Conservation (phyloP, 2,329 filamentous ascomycete species). For the Lasiodiplodia gonubiensis region DNA sequence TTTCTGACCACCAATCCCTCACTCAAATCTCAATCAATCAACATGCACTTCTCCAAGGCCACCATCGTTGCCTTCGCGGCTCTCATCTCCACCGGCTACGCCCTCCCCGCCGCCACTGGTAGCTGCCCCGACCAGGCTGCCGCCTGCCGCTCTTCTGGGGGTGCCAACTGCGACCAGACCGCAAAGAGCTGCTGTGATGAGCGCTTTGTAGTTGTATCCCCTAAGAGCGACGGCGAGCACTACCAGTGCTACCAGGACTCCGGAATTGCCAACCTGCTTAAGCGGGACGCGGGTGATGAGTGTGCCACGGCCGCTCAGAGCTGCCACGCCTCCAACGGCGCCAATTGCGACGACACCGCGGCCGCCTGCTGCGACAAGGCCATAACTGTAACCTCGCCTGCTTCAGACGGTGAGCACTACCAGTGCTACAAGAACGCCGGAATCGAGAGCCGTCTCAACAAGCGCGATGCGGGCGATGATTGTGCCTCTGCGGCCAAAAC, state of each 20-base stretch:
- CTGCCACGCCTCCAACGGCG: background rate
- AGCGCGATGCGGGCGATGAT: background rate
- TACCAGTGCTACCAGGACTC: constrained; percentile 17
- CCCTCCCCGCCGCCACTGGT: background rate
- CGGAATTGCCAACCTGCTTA: background rate
- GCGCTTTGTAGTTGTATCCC: too few species aligned
- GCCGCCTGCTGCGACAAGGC: background rate
- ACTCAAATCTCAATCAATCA: background rate
- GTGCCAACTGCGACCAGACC: background rate
- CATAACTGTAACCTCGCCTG: too few species aligned
- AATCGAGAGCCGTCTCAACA: background rate
- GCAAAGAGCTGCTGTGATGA: background rate
- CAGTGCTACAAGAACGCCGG: background rate
- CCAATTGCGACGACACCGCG: background rate
- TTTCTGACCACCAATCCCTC: background rate
- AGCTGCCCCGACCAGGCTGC: constrained; percentile 1
- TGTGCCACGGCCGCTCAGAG: background rate
- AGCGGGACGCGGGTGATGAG: background rate
- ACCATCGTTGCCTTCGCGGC: constrained; percentile 10
- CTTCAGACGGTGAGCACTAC: too few species aligned
- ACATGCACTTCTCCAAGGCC: constrained; percentile 13
- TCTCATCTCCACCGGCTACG: constrained; percentile 5
- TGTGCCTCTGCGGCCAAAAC: background rate
- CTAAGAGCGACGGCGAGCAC: background rate
- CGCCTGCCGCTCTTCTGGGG: background rate